Evolutionary conservation across 306 rosid species (phyloP).

Genomic region (Trifolium fragiferum): DNA sequence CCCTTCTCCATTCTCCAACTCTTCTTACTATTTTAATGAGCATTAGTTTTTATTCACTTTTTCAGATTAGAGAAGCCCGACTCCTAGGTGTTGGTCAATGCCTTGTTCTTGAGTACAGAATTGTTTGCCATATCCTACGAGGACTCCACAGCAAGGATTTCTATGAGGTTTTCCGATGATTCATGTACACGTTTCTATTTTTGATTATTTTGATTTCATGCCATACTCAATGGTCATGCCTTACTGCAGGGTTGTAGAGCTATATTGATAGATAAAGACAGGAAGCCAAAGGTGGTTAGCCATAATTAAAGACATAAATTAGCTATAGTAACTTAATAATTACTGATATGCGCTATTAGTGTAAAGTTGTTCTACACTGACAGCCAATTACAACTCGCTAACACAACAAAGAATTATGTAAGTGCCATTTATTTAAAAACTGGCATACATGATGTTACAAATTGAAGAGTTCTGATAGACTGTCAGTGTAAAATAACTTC

Average conservation of each 20-base stretch:
- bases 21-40: not conserved
- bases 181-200: not conserved
- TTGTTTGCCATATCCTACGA: slow-evolving; percentile 71
- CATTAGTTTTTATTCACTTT: slow-evolving; percentile 15
- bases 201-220: slow-evolving; percentile 33
- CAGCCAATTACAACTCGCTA: no score
- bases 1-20: not conserved
- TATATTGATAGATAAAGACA: slow-evolving; percentile 81
- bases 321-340: not conserved
- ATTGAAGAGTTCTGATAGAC: no score
- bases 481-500: no score
- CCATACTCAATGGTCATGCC: slow-evolving; percentile 32
- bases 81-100: slow-evolving; percentile 83
- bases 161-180: slow-evolving; percentile 62
- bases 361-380: no score
- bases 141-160: slow-evolving; percentile 91
- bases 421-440: no score
- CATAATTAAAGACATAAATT: not conserved
- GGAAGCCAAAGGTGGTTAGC: slow-evolving; percentile 79
- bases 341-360: no score
- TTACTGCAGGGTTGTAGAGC: slow-evolving; percentile 93
- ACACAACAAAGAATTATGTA: no score
- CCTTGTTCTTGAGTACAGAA: slow-evolving; percentile 81
- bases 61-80: slow-evolving; percentile 82
- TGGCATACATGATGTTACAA: no score